Percentiles rank a stretch among this genome's conserved stretches.
These are phyloP conservation scores for Atkinsonella hypoxylon DNA, from an alignment of 2,329 filamentous ascomycete species.

Conservation along the genomic window DNA sequence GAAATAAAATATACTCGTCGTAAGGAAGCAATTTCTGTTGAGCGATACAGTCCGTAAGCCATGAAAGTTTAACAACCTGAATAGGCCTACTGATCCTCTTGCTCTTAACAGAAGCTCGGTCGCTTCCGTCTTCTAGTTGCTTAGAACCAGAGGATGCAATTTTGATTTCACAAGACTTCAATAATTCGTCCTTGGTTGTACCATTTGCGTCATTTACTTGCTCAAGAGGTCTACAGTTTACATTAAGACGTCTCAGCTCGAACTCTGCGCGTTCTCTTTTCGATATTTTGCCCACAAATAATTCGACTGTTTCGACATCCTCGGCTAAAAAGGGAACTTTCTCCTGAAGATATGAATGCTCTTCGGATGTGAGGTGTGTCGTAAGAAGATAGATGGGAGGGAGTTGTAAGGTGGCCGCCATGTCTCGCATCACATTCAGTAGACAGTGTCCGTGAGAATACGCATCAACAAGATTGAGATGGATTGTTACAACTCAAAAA, in stretches of 20 bases:
- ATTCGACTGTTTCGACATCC: conserved; percentile 56
- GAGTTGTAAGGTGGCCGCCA: conserved; percentile 19
- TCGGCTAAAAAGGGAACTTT: conserved; percentile 56
- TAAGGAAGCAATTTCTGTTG: conserved; percentile 32
- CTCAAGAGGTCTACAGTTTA: conserved; percentile 39
- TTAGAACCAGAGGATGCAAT: not conserved
- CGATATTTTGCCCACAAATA: conserved; percentile 64
- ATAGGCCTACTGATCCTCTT: conserved; percentile 14
- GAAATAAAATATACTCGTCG: conserved; percentile 41
- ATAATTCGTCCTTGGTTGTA: not conserved
- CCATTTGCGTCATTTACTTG: not conserved
- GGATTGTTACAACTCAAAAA: too few species aligned
- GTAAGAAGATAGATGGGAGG: conserved; percentile 64
- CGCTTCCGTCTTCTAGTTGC: not conserved
- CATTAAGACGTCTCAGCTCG: conserved; percentile 58
- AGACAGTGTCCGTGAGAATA: not conserved
- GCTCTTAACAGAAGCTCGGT: not conserved
- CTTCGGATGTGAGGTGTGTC: conserved; percentile 52
- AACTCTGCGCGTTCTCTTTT: conserved; percentile 61
- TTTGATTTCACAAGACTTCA: not conserved
- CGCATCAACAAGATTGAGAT: too few species aligned
- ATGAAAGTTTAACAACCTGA: conserved; percentile 45
- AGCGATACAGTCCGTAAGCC: conserved; percentile 43
- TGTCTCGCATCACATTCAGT: not conserved
- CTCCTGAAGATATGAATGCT: conserved; percentile 52